These are phyloP conservation scores for Silybum marianum DNA, from an alignment of 129 eudicot species.

Conservation along the genomic window DNA sequence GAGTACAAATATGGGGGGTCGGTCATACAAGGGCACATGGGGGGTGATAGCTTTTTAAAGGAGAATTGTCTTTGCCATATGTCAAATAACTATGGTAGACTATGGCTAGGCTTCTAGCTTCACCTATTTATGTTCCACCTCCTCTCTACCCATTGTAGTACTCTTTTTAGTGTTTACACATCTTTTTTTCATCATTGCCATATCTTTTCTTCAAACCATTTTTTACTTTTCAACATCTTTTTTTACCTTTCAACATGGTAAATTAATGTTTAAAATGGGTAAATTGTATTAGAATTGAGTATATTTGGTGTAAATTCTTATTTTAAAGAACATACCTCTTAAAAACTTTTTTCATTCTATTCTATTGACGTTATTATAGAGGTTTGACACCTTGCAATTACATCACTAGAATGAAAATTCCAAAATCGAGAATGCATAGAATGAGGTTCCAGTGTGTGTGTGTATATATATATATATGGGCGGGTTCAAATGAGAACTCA, in stretches of 20 bases:
- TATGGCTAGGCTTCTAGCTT: constrained; percentile 5
- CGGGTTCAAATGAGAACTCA: too few species aligned
- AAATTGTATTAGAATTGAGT: too few species aligned
- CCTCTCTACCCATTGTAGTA: background rate
- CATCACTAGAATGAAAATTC: too few species aligned
- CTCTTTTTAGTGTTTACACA: background rate
- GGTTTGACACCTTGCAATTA: too few species aligned
- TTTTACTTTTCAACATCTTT: background rate
- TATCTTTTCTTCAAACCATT: background rate
- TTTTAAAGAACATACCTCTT: too few species aligned
- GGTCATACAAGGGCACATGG: constrained; percentile 1
- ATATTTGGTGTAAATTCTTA: too few species aligned
- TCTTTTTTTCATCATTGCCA: background rate
- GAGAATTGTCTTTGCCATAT: constrained; percentile 14
- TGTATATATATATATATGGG: too few species aligned
- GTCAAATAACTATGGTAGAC: constrained; percentile 10
- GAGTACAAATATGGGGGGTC: constrained; percentile 18
- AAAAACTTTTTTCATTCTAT: too few species aligned
- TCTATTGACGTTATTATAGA: background rate
- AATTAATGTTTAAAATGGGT: too few species aligned
- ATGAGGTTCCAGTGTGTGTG: background rate
- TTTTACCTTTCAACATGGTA: background rate
- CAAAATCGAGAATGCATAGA: too few species aligned
- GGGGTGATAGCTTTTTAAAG: background rate
- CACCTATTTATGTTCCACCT: background rate